These are phyloP conservation scores for Nitzschia sp. DNA, from an alignment of 108 stramenopile genomes.

Conservation along the genomic window DNA sequence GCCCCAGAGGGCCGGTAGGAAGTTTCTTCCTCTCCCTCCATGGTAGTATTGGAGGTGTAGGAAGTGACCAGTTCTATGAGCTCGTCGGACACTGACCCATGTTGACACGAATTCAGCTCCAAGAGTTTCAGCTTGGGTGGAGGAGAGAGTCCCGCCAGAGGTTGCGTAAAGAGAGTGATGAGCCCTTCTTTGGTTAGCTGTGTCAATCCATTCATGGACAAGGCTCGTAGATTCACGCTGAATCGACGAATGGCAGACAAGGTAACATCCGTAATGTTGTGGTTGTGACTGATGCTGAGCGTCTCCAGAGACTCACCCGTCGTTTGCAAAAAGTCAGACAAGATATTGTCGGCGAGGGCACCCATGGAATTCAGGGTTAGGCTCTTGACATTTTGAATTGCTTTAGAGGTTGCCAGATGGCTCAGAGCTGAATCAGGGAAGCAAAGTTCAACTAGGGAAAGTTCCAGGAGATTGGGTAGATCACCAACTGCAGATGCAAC, in stretches of 20 bases:
- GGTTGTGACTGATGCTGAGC: conserved; percentile 62
- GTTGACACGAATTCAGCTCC: conserved; percentile 52
- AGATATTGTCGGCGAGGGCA: conserved; percentile 50
- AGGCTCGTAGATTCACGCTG: conserved; percentile 50
- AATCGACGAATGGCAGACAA: conserved; percentile 64
- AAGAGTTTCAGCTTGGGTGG: conserved; percentile 68
- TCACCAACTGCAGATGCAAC: conserved; percentile 46
- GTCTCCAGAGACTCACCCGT: conserved; percentile 49
- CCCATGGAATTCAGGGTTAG: conserved; percentile 54
- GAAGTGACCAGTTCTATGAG: conserved; percentile 55
- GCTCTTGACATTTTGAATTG: conserved; percentile 56
- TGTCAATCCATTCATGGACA: conserved; percentile 56
- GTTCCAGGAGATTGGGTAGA: conserved; percentile 47
- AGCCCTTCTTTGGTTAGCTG: conserved; percentile 66
- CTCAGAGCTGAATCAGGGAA: conserved; percentile 45
- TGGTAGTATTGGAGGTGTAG: conserved; percentile 38
- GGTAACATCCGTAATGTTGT: conserved; percentile 61
- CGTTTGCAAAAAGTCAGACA: conserved; percentile 43
- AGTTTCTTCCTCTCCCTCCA: conserved; percentile 1
- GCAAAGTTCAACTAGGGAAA: conserved; percentile 63
- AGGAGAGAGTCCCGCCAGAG: conserved; percentile 53
- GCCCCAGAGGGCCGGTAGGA: conserved; percentile 23
- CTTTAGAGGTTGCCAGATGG: conserved; percentile 36
- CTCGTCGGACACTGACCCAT: conserved; percentile 70
- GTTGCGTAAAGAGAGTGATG: conserved; percentile 65